Conservation (phyloP, 116 monocot genomes). For the Zostera marina region DNA sequence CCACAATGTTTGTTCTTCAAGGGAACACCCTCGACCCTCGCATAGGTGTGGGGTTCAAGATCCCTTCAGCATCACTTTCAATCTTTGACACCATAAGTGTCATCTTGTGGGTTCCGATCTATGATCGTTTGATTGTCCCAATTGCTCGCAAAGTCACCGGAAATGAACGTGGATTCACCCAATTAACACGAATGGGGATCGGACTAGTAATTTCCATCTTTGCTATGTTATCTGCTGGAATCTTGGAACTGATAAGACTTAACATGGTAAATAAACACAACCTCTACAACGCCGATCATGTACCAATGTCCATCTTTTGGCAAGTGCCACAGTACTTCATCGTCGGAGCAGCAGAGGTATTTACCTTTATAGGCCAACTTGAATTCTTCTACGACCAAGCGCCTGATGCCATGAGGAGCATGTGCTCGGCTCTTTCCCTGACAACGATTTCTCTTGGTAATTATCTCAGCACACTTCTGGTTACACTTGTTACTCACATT, state of each 20-base stretch:
- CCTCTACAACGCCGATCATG: not conserved
- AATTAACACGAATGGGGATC: conserved; percentile 64
- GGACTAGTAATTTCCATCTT: conserved; percentile 59
- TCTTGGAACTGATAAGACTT: conserved; percentile 17
- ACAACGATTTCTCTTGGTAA: conserved; percentile 34
- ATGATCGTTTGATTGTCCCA: conserved; percentile 48
- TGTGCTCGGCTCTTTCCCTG: too few species aligned
- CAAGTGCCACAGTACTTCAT: too few species aligned
- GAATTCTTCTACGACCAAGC: too few species aligned
- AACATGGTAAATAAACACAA: not conserved
- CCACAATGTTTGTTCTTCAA: conserved; percentile 77
- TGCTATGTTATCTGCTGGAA: conserved; percentile 47
- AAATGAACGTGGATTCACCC: conserved; percentile 46
- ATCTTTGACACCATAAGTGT: conserved; percentile 59
- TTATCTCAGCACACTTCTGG: conserved; percentile 29
- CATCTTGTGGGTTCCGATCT: conserved; percentile 57
- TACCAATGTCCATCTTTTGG: too few species aligned
- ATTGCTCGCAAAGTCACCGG: conserved; percentile 36
- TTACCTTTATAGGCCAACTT: too few species aligned
- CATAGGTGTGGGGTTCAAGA: conserved; percentile 44
- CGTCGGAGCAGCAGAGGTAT: too few species aligned
- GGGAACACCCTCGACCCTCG: conserved; percentile 45
- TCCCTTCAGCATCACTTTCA: too few species aligned
- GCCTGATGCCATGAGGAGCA: too few species aligned
- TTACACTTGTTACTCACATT: conserved; percentile 18